Conservation (phyloP, 305 asterid species). For the Solanum hybrid region DNA sequence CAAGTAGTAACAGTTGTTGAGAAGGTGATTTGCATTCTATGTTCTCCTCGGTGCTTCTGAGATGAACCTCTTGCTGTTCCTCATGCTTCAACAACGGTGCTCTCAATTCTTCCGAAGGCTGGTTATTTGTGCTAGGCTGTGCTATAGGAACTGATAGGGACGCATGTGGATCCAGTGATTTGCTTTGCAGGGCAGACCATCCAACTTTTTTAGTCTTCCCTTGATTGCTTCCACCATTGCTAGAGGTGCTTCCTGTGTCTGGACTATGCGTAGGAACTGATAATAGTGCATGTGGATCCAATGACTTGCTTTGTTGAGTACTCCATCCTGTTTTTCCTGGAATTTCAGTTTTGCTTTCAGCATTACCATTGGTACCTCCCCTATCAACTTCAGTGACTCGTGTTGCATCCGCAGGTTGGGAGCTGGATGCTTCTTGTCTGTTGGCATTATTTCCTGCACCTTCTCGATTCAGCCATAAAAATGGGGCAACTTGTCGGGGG, state of each 20-base stretch:
- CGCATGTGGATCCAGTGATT: slow-evolving; percentile 7
- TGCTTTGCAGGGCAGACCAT: background rate
- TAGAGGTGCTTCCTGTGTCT: slow-evolving; percentile 15
- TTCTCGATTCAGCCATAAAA: slow-evolving; percentile 66
- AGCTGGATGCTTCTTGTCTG: slow-evolving; percentile 36
- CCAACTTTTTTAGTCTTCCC: slow-evolving; percentile 7
- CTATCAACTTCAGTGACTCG: slow-evolving; percentile 23
- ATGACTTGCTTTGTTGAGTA: slow-evolving; percentile 4
- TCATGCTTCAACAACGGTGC: slow-evolving; percentile 42
- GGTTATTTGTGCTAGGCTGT: slow-evolving; percentile 1
- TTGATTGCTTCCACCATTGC: slow-evolving; percentile 21
- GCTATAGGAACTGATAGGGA: background rate
- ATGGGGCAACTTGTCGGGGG: slow-evolving; percentile 71
- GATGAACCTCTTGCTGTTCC: slow-evolving; percentile 25
- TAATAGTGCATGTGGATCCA: slow-evolving; percentile 4
- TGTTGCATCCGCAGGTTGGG: slow-evolving; percentile 31
- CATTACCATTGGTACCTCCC: slow-evolving; percentile 13
- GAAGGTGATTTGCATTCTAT: slow-evolving; percentile 15
- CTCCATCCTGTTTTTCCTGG: background rate
- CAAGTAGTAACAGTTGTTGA: slow-evolving; percentile 20
- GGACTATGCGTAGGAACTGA: slow-evolving; percentile 3
- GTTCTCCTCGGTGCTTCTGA: slow-evolving; percentile 21
- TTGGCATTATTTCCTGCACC: slow-evolving; percentile 19
- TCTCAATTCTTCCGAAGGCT: slow-evolving; percentile 14
- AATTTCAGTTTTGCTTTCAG: slow-evolving; percentile 25